These are phyloP conservation scores for Lasiosphaeria ovina DNA, from an alignment of 495 filamentous ascomycete species.

Conservation along the genomic window DNA sequence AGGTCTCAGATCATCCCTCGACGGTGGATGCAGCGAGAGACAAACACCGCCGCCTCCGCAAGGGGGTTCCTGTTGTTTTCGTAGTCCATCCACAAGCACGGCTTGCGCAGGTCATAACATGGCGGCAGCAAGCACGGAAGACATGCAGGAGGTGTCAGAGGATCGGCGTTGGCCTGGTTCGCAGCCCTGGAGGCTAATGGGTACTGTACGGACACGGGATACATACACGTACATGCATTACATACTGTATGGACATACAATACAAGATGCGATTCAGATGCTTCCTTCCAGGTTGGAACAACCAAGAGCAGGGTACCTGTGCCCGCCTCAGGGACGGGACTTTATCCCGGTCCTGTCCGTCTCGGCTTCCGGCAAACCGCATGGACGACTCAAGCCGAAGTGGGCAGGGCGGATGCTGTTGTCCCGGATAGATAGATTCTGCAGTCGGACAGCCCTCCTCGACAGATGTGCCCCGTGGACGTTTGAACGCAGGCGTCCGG, in stretches of 20 bases:
- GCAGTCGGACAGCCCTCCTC: not conserved
- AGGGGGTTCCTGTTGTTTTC: conserved; percentile 1
- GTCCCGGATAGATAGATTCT: not conserved
- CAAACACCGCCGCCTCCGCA: conserved; percentile 5
- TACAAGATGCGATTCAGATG: too few relatives aligned
- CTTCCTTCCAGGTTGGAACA: too few relatives aligned
- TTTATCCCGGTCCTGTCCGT: not conserved
- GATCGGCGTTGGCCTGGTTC: too few relatives aligned
- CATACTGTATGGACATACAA: too few relatives aligned
- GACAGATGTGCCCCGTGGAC: not conserved
- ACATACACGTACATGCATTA: too few relatives aligned
- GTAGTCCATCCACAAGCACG: conserved; percentile 11
- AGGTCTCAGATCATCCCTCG: not conserved
- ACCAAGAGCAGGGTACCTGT: not conserved
- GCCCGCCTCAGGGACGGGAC: not conserved
- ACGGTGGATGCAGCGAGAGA: conserved; percentile 3
- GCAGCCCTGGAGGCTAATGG: too few relatives aligned
- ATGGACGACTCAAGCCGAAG: not conserved
- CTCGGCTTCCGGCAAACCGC: not conserved
- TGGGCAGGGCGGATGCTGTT: not conserved
- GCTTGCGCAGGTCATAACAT: conserved; percentile 8
- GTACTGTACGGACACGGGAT: too few relatives aligned
- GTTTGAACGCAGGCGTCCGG: not conserved
- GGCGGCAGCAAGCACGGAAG: not conserved
- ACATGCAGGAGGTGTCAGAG: not conserved